Evolutionary conservation across 805 yeast species (phyloP).

Genomic region (Sugiyamaella qingdaonensis): DNA sequence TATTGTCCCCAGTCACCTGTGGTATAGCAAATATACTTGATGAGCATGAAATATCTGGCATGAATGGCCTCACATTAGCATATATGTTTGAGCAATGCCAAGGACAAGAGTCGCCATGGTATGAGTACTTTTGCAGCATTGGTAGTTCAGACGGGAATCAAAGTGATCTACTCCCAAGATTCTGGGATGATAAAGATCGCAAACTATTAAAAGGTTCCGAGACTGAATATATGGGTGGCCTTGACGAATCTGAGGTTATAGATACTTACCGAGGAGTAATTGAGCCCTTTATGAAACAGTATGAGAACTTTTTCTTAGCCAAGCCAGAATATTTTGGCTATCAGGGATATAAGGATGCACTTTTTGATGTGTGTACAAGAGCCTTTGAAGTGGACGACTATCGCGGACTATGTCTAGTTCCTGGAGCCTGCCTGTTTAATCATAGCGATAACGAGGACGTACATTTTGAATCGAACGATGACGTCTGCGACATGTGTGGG

Average conservation of each 20-base stretch:
- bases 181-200: conserved; percentile 54
- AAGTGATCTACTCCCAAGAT: conserved; percentile 49
- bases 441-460: conserved; percentile 62
- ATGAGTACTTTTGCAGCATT: conserved; percentile 49
- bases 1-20: conserved; percentile 35
- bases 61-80: conserved; percentile 61
- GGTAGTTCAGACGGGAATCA: conserved; percentile 8
- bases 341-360: conserved; percentile 44
- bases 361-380: conserved; percentile 64
- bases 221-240: conserved; percentile 53
- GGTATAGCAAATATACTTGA: conserved; percentile 60
- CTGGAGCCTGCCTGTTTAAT: conserved; percentile 88
- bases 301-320: conserved; percentile 18
- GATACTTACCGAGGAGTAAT: conserved; percentile 38
- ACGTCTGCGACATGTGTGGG: conserved; percentile 53
- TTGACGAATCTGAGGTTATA: conserved; percentile 45
- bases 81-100: conserved; percentile 65
- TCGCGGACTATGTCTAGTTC: conserved; percentile 74
- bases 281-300: conserved; percentile 24
- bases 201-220: conserved; percentile 55
- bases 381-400: conserved; percentile 77
- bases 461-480: conserved; percentile 56
- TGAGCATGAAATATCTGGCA: conserved; percentile 59
- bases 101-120: conserved; percentile 77
- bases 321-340: conserved; percentile 14